Base-by-base conservation (phyloP, 2,329 filamentous ascomycete species). In the Fusarium floridanum region DNA sequence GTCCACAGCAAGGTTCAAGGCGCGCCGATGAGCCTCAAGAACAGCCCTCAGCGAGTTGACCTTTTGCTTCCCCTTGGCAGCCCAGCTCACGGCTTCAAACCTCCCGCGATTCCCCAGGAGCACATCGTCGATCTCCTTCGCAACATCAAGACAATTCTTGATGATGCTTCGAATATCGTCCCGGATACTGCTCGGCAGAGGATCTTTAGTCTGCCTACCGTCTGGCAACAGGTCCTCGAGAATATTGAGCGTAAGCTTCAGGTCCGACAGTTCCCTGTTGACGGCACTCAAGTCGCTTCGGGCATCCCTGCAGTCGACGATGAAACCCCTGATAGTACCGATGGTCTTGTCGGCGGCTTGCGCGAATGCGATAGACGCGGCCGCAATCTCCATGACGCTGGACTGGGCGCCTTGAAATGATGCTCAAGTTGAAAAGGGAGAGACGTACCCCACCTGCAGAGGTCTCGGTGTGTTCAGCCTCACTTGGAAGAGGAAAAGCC, bases 361-460 rank as follows among this genome's bases (percentile, higher is more conserved):
- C 3, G 53, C 55, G n/a, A 71, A 36, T 10, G 61, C 68, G 2
- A 71, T 53, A 9, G 67, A 71, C 0, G 61, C 45, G 6, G 68
- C 64, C 5, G 55, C 68, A 12, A 71, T 37, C 8, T 56, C 67
- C 68, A 71, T 67, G 4, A 2, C 45, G 24, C 24, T 27, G 16
- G 8, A 10, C 17, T 7, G 10, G 29, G 6, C 24, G 17, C 24
- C 24, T 29, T 53, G 48, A n/a, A 53, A 53, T 29, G 16, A 20
- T 20, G 17, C 17, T 6, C 6, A 55, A 32, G 14, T 6, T n/a
- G n/a, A 20, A 55, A 55, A 14, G 27, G 11, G n/a, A n/a, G 50
- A 27, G 24, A 48, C 14, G 8, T 45, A 24, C 22, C 43, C 22
- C 43, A 20, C 22, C n/a, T 32, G 17, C 27, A 9, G 27, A 27